Base-by-base conservation (phyloP, 1,139 yeast species). In the Protomyces macrosporus region DNA sequence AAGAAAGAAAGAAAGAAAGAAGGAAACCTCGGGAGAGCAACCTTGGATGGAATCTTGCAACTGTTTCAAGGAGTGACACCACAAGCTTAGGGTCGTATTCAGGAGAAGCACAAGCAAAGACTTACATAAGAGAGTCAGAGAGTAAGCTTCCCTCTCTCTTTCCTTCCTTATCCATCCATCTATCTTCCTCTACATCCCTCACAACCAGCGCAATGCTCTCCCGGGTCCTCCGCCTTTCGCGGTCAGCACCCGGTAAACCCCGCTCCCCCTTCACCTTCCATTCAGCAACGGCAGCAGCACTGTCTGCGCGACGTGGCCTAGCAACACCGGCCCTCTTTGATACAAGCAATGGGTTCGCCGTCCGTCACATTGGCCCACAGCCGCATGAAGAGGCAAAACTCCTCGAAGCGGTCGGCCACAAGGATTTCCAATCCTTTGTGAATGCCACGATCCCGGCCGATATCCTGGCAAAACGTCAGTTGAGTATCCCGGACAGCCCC, bases 331-430 rank as follows among this genome's bases (percentile, higher is more conserved):
- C 35, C 9, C 52, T 58, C 16, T 58, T 58, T 52, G 56, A 58
- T n/a, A 52, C 56, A 40, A 39, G 52, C 34, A 51, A 53, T 10
- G 52, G 56, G n/a, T 58, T 58, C 52, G 42, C 33, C 30, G 3
- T 95, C 73, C 88, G 98, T 72, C 98, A 93, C 77, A 79, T 90
- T 67, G 98, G 98, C 14, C 95, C 97, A 30, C 62, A 62, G 30
- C 80, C 83, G 23, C 84, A 88, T 0, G 73, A 71, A 0, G 84
- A 88, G 67, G 87, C 87, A 35, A 72, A 77, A 16, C 89, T 91
- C 96, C 81, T 93, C 66, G 68, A 75, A 5, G 76, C 81, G 7
- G 79, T 91, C 63, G 93, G 91, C 3, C 84, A 86, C 74, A 70
- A 76, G 0, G 87, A 88, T 71, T 75, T 91, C 64, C 85, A 85